These are phyloP conservation scores for Brassica hybrid DNA, from an alignment of 441 rosid species.

Conservation along the genomic window DNA sequence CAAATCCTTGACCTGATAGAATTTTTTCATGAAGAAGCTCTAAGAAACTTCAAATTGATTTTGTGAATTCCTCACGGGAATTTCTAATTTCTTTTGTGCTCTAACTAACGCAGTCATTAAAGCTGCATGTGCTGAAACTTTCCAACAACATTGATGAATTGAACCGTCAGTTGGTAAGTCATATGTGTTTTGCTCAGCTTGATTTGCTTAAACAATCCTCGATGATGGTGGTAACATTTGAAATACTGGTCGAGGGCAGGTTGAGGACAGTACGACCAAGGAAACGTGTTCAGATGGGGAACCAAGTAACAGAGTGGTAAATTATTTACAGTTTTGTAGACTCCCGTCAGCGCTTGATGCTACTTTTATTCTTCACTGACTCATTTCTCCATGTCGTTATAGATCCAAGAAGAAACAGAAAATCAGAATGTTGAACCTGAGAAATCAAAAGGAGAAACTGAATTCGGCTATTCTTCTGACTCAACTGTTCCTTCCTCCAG, in stretches of 20 bases:
- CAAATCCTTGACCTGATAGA: slow-evolving; percentile 17
- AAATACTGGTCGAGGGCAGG: slow-evolving; percentile 52
- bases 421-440: slow-evolving; percentile 34
- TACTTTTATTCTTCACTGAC: slow-evolving; percentile 21
- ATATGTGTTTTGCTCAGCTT: slow-evolving; percentile 25
- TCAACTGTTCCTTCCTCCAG: slow-evolving; percentile 39
- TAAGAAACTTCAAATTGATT: too few relatives aligned
- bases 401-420: slow-evolving; percentile 50
- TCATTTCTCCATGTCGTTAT: slow-evolving; percentile 39
- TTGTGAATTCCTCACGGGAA: too few relatives aligned
- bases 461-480: slow-evolving; percentile 37
- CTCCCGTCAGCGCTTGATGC: slow-evolving; percentile 24
- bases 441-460: slow-evolving; percentile 43
- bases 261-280: slow-evolving; percentile 52
- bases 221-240: slow-evolving; percentile 20
- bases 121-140: slow-evolving; percentile 90
- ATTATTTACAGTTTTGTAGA: slow-evolving; percentile 4
- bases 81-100: background rate
- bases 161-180: slow-evolving; percentile 76
- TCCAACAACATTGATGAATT: slow-evolving; percentile 63
- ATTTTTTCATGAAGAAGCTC: background rate
- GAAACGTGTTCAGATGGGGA: slow-evolving; percentile 45
- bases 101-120: slow-evolving; percentile 73
- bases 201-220: slow-evolving; percentile 6
- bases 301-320: slow-evolving; percentile 49